Evolutionary conservation across 2,329 filamentous ascomycete genomes (phyloP).

Genomic region (Fusarium poae): DNA sequence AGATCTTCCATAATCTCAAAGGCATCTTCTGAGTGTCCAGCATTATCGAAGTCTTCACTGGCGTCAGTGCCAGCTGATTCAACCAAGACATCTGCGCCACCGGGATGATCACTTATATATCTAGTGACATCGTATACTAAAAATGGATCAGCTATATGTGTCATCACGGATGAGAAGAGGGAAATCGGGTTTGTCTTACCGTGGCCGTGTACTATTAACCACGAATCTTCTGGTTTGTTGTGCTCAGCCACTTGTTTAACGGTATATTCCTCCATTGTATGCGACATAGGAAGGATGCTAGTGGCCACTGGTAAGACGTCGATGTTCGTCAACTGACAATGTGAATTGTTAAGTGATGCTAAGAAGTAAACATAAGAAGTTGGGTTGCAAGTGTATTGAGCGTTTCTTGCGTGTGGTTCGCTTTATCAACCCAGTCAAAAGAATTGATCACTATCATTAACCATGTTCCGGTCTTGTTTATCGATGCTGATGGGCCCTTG

Average conservation of each 20-base stretch:
- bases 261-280: not conserved
- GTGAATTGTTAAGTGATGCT: too few species aligned
- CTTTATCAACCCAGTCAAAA: too few species aligned
- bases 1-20: slow-evolving; percentile 58
- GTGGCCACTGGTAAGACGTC: not conserved
- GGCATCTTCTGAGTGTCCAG: slow-evolving; percentile 79
- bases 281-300: rapidly evolving
- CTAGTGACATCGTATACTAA: slow-evolving; percentile 70
- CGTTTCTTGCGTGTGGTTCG: too few species aligned
- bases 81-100: slow-evolving; percentile 81
- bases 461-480: not conserved
- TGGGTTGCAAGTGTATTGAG: not conserved
- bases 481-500: not conserved
- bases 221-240: not conserved
- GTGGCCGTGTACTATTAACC: slow-evolving; percentile 11
- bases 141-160: rapidly evolving
- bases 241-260: slow-evolving; percentile 18
- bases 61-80: slow-evolving; percentile 84
- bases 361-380: not conserved
- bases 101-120: slow-evolving; percentile 72
- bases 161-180: rapidly evolving
- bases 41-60: slow-evolving; percentile 84
- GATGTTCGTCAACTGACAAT: rapidly evolving
- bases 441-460: not conserved
- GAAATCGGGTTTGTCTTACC: not conserved